Conservation (phyloP, 1,284 basidiomycete species). For the Ganoderma sinense region DNA sequence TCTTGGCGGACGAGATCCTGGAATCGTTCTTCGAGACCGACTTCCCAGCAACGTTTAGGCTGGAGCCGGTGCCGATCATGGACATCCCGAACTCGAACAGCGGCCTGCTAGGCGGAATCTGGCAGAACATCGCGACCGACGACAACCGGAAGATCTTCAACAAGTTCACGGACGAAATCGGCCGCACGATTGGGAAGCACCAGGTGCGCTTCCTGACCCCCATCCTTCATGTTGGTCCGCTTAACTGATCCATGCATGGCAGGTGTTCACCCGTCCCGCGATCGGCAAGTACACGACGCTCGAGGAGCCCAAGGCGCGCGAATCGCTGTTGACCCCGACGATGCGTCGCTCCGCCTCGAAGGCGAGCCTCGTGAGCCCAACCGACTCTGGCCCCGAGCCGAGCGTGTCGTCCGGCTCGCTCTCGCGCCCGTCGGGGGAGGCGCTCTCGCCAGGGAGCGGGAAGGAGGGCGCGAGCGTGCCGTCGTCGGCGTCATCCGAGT, state of each 20-base stretch:
- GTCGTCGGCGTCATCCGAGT: slow-evolving; percentile 33
- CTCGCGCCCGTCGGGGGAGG: slow-evolving; percentile 12
- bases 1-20: slow-evolving; percentile 92
- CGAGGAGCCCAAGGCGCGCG: slow-evolving; percentile 88
- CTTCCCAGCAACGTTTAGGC: slow-evolving; percentile 85
- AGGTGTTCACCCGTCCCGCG: slow-evolving; percentile 82
- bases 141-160: slow-evolving; percentile 89
- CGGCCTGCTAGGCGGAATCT: slow-evolving; percentile 83
- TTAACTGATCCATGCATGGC: not conserved
- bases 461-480: slow-evolving; percentile 8
- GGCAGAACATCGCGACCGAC: slow-evolving; percentile 88
- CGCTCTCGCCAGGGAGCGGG: not conserved
- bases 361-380: slow-evolving; percentile 50
- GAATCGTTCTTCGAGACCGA: slow-evolving; percentile 96
- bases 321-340: slow-evolving; percentile 79
- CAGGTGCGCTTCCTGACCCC: slow-evolving; percentile 55
- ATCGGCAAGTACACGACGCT: slow-evolving; percentile 86
- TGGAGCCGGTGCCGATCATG: slow-evolving; percentile 76
- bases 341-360: slow-evolving; percentile 68
- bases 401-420: slow-evolving; percentile 15
- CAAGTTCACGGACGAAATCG: slow-evolving; percentile 91
- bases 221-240: not conserved
- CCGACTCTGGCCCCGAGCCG: slow-evolving; percentile 6
- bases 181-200: slow-evolving; percentile 91
- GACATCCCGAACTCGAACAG: slow-evolving; percentile 64